A percentile compares a stretch with the other conserved stretches of the same genome.
Conservation (phyloP, 371 early-diverging fungal genomes). For the Circinella umbellata region DNA sequence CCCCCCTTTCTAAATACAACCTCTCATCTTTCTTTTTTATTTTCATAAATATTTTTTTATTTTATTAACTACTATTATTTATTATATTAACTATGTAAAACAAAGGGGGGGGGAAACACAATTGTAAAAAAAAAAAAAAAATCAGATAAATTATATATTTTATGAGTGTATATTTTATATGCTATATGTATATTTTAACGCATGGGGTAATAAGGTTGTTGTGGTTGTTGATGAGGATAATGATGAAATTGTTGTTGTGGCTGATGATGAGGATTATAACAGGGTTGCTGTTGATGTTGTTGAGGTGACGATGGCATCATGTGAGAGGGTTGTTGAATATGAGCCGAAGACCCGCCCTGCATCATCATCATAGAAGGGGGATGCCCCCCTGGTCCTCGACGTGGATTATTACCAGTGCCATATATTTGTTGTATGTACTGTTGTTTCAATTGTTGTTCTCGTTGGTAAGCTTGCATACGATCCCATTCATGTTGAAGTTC, state of each 20-base stretch:
- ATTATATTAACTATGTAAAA: slow-evolving; percentile 1
- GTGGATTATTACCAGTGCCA: neutral
- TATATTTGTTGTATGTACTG: slow-evolving; percentile 26
- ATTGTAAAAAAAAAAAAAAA: too few relatives aligned
- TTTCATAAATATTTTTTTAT: slow-evolving; percentile 2
- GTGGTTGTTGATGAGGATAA: slow-evolving; percentile 5
- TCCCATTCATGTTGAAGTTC: slow-evolving; percentile 46
- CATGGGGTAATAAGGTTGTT: slow-evolving; percentile 19
- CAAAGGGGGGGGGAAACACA: neutral
- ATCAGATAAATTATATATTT: too few relatives aligned
- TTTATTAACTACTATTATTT: neutral
- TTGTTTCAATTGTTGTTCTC: slow-evolving; percentile 41
- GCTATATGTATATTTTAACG: slow-evolving; percentile 8
- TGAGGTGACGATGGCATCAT: slow-evolving; percentile 10
- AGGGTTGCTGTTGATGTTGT: neutral
- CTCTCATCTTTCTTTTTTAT: neutral
- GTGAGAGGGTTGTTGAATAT: neutral
- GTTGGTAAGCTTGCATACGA: slow-evolving; percentile 43
- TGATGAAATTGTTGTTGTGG: slow-evolving; percentile 4
- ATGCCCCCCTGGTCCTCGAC: neutral
- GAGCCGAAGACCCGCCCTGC: slow-evolving; percentile 5
- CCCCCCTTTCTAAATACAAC: neutral
- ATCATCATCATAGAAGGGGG: slow-evolving; percentile 11
- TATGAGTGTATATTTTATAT: neutral
- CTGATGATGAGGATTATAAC: neutral